Conservation (phyloP, 306 rosid species). For the Vigna hirtella region DNA sequence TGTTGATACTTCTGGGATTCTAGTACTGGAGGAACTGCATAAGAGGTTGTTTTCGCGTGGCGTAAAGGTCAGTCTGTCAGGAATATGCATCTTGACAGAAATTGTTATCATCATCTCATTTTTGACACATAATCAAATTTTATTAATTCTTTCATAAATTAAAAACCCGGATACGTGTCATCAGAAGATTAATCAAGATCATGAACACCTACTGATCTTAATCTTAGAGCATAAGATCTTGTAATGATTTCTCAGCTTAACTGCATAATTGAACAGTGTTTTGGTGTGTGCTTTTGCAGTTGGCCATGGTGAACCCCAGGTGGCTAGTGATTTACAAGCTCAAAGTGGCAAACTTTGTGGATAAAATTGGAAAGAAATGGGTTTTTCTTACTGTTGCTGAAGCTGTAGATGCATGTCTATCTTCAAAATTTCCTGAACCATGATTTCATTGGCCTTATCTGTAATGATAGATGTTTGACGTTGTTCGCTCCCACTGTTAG, state of each 20-base stretch:
- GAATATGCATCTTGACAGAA: constrained; percentile 2
- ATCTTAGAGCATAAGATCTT: background rate
- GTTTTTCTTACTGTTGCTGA: constrained; percentile 71
- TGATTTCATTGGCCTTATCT: constrained; percentile 20
- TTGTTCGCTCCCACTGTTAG: background rate
- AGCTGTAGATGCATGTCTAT: constrained; percentile 74
- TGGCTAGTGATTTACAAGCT: constrained; percentile 86
- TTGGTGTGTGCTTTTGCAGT: constrained; percentile 53
- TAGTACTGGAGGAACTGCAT: constrained; percentile 75
- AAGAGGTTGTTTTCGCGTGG: constrained; percentile 61
- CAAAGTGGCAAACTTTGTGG: constrained; percentile 72
- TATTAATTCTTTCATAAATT: background rate
- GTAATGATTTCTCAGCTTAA: background rate
- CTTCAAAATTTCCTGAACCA: constrained; percentile 47
- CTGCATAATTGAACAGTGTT: background rate
- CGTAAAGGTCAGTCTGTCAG: constrained; percentile 54
- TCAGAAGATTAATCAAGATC: background rate
- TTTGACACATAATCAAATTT: background rate
- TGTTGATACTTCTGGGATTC: constrained; percentile 85
- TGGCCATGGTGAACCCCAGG: constrained; percentile 79
- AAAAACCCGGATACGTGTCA: background rate
- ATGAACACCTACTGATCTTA: background rate
- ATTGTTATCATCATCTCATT: background rate
- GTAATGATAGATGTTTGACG: background rate
- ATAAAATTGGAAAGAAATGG: constrained; percentile 72